phyloP scores from a whole-genome alignment of 306 rosid genomes.

The Rosa multiflora region DNA sequence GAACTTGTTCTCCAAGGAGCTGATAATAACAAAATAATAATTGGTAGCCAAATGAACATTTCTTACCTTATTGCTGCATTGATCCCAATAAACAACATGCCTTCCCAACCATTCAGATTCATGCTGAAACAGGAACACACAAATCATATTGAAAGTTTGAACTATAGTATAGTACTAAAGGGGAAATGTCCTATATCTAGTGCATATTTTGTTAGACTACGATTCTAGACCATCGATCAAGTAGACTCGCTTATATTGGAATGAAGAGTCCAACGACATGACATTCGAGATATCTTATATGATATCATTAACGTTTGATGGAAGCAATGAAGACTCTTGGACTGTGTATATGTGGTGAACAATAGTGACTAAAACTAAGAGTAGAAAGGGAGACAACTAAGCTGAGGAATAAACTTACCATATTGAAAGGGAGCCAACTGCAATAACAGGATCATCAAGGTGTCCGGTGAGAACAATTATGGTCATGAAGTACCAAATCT shows the following conservation, averaged over 20 bases:
- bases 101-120: slow-evolving; percentile 97
- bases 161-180: background rate
- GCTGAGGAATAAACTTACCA: slow-evolving; percentile 49
- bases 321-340: background rate
- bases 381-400: background rate
- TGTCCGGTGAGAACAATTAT: slow-evolving; percentile 96
- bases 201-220: background rate
- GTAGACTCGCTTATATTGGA: too few relatives aligned
- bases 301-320: background rate
- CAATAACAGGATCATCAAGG: slow-evolving; percentile 79
- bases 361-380: background rate
- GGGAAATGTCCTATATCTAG: background rate
- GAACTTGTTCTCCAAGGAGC: background rate
- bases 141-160: background rate
- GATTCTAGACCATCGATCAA: background rate
- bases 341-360: background rate
- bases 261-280: background rate
- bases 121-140: slow-evolving; percentile 53
- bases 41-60: background rate
- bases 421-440: slow-evolving; percentile 95
- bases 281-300: background rate
- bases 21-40: background rate
- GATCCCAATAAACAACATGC: slow-evolving; percentile 92
- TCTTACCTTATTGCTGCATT: slow-evolving; percentile 92
- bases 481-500: slow-evolving; percentile 96